Evolutionary conservation across 192 early-diverging fungal genomes (phyloP).

Genomic region (Coemansia pectinata): DNA sequence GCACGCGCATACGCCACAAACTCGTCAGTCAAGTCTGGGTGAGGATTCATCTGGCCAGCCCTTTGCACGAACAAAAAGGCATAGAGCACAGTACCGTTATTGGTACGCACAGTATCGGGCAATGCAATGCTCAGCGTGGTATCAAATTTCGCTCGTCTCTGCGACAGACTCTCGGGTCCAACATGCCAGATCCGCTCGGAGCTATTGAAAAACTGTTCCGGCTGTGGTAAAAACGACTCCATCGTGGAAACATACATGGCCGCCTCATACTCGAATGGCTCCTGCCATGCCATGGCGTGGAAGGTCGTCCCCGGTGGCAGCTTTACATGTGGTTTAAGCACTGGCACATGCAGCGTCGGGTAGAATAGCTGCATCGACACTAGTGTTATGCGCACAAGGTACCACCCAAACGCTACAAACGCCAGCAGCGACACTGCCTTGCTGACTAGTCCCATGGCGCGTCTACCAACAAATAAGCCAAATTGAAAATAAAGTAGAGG

Average conservation of each 20-base stretch:
- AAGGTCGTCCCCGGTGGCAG: neutral
- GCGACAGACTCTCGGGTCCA: constrained; percentile 27
- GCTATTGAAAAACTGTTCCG: constrained; percentile 24
- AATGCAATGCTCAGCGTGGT: constrained; percentile 15
- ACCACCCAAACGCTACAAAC: constrained; percentile 33
- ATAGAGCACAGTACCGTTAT: constrained; percentile 35
- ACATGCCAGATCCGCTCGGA: constrained; percentile 37
- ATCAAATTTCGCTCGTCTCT: constrained; percentile 24
- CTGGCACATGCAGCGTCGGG: constrained; percentile 42
- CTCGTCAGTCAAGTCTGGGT: constrained; percentile 27
- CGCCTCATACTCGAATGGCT: constrained; percentile 44
- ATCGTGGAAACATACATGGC: constrained; percentile 42
- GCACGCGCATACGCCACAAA: constrained; percentile 28
- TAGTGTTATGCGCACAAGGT: constrained; percentile 18
- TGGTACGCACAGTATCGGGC: constrained; percentile 15
- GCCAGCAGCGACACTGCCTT: constrained; percentile 27
- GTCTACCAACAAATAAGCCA: neutral
- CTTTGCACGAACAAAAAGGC: constrained; percentile 45
- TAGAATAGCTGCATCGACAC: constrained; percentile 40
- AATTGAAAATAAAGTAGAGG: neutral
- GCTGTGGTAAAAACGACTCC: constrained; percentile 9
- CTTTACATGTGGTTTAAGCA: constrained; percentile 23
- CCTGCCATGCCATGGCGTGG: constrained; percentile 44
- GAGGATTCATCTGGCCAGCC: constrained; percentile 8
- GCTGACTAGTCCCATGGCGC: constrained; percentile 27